Evolutionary conservation across 495 filamentous ascomycete genomes (phyloP), one percentile per base, ranked within the genome.

Genomic region (Glonium stellatum): DNA sequence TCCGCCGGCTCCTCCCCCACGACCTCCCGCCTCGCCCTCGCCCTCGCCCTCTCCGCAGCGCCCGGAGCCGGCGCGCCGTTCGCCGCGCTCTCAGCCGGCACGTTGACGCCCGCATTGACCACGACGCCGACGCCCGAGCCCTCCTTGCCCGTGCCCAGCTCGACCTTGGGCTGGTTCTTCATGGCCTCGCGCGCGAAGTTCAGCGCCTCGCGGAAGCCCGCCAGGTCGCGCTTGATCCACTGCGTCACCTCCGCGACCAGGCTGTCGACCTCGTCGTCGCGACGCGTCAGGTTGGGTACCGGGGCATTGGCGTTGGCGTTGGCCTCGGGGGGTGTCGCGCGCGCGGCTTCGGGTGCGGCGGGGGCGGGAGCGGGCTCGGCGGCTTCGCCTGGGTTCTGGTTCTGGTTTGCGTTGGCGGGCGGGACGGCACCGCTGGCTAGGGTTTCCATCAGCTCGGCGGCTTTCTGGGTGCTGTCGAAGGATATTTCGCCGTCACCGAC

Each of bases 401-500:
- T 21, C 41, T 58, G 60, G 58, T 18, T 23, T 41, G n/a, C 23
- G 39, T 57, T 39, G 50, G 13, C 35, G 57, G 25, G 31, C 50
- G 50, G 50, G 11, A 25, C 51, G 4, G 68, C 68, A 18, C 68
- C 68, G n/a, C 57, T 60, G 12, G 63, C 66, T n/a, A 70, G 63
- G 5, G 63, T 68, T n/a, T 61, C 60, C 56, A 70, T 68, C 62
- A 80, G 67, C 59, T 70, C 71, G 37, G 77, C 72, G 5, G 71
- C 77, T 21, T 67, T 67, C 54, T 75, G 76, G 50, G 55, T 72
- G 42, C 77, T 70, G 41, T 69, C 71, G 62, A 82, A 80, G 13
- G 77, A 77, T 58, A 82, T 80, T 57, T 76, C 78, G 67, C 80
- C 78, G 73, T 82, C 79, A 75, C 80, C 79, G 67, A 82, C 80